Percentiles rank a stretch among this genome's conserved stretches.
These are phyloP conservation scores for Jamesozyma rosinii DNA, from an alignment of 805 yeast genomes.

Conservation along the genomic window DNA sequence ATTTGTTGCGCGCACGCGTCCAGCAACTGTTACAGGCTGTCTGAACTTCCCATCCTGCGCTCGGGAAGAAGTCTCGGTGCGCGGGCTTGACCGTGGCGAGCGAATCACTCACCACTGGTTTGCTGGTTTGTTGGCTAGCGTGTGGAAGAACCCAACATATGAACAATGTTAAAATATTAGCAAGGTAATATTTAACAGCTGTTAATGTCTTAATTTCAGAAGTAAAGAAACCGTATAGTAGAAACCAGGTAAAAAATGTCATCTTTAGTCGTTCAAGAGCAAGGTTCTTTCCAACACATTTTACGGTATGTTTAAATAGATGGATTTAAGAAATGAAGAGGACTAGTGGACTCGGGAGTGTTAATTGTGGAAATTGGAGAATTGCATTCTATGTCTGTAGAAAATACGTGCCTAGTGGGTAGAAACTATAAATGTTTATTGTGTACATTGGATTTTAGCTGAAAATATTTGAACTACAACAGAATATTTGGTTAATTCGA, in stretches of 20 bases:
- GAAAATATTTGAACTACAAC: too few species aligned
- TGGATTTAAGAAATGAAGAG: background rate
- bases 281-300: slow-evolving; percentile 99
- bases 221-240: slow-evolving; percentile 4
- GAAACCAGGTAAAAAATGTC: slow-evolving; percentile 52
- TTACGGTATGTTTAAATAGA: slow-evolving; percentile 69
- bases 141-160: background rate
- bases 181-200: too few species aligned
- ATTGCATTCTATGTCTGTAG: too few species aligned
- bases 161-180: background rate
- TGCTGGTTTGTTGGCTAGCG: background rate
- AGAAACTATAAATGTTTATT: too few species aligned
- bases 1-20: background rate
- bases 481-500: too few species aligned
- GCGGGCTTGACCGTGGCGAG: too few species aligned
- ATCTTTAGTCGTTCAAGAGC: slow-evolving; percentile 95
- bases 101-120: too few species aligned
- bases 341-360: background rate
- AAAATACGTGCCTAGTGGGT: too few species aligned
- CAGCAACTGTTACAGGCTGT: background rate
- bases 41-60: background rate
- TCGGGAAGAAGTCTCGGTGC: background rate
- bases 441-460: too few species aligned
- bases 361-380: too few species aligned
- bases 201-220: background rate